Conservation (phyloP, 2,329 filamentous ascomycete species). For the Alternaria dauci region DNA sequence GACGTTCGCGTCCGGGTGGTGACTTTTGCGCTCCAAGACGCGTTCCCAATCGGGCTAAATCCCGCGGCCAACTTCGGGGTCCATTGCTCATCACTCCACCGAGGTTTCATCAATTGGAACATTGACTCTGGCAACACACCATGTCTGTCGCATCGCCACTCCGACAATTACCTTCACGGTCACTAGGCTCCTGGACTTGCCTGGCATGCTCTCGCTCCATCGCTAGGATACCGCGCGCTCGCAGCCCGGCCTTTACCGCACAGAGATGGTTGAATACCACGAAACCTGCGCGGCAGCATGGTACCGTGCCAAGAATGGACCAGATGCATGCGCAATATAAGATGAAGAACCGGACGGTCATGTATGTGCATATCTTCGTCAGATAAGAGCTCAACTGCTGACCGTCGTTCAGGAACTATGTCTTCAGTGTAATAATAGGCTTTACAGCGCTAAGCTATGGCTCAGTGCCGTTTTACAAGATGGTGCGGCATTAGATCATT, state of each 20-base stretch:
- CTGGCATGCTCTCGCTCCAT: slow-evolving; percentile 46
- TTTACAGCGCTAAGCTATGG: slow-evolving; percentile 84
- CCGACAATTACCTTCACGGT: slow-evolving; percentile 26
- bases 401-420: slow-evolving; percentile 68
- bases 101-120: slow-evolving; percentile 8
- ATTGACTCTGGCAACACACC: slow-evolving; percentile 16
- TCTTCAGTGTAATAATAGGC: slow-evolving; percentile 77
- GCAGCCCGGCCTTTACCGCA: slow-evolving; percentile 27
- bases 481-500: slow-evolving; percentile 60
- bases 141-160: slow-evolving; percentile 42
- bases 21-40: slow-evolving; percentile 20
- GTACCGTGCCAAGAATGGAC: slow-evolving; percentile 66
- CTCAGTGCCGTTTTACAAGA: slow-evolving; percentile 87
- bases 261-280: slow-evolving; percentile 48
- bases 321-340: slow-evolving; percentile 70
- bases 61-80: slow-evolving; percentile 34
- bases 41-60: slow-evolving; percentile 39
- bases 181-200: slow-evolving; percentile 49
- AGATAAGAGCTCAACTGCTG: not conserved
- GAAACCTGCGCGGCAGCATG: slow-evolving; percentile 37
- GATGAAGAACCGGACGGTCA: slow-evolving; percentile 71
- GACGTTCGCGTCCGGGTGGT: slow-evolving; percentile 4
- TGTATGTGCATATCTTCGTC: slow-evolving; percentile 55
- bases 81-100: slow-evolving; percentile 38
- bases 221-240: slow-evolving; percentile 23